Conservation (phyloP, 176 grass and related monocot genomes). For the Sorghum bicolor region Sorghum_bicolor_NCBIv3 NC_012876.2:4424501-4425000, state of each 20-base stretch:
- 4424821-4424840: too few species aligned
- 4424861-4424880: too few species aligned
- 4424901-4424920: too few species aligned
- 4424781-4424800: neutral
- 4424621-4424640: neutral
- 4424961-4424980: neutral
- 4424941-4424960: neutral
- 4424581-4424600: neutral
- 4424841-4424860: too few species aligned
- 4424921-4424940: neutral
- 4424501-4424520: too few species aligned
- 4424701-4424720: neutral
- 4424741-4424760: neutral
- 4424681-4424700: neutral
- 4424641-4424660: too few species aligned
- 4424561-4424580: neutral
- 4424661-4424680: neutral
- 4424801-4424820: neutral
- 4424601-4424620: neutral
- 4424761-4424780: neutral
- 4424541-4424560: too few species aligned
- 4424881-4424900: too few species aligned
- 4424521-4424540: too few species aligned
- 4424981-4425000: too few species aligned
- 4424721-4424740: neutral